Evolutionary conservation across 169 alveolate species (phyloP), one percentile per base, ranked within the genome.

Genomic region (Pseudocohnilembus persalinus): DNA sequence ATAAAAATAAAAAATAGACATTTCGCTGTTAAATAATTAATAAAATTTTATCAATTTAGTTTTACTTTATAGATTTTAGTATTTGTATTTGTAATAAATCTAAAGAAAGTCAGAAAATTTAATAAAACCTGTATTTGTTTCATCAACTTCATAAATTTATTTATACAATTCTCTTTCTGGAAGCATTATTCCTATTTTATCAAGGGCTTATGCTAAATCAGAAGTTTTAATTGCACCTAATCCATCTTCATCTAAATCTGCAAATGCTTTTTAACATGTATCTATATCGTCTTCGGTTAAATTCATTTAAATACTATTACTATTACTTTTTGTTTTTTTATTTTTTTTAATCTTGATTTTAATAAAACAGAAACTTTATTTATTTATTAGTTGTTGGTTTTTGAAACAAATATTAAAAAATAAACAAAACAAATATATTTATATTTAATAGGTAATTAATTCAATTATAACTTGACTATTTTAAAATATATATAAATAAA

Each of bases 141-240:
- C 91, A 74, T 92, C 95, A 29, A 90, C 93, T 73, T 92, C 95
- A 32, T 91, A 81, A 15, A 92, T 92, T 87, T 89, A 88, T 81
- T 90, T 85, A 74, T 82, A 92, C 28, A 92, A 85, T 82, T 92
- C 95, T 33, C 85, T 88, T 82, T 92, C 95, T 29, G 91, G 83
- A 16, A 89, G 88, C 63, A 80, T 74, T 68, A 77, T 68, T 0
- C 95, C 93, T 81, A 88, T 86, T 34, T 87, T 89, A 32, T 92
- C 93, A 31, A 89, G 75, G 30, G 89, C 95, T 24, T 83, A 80
- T 68, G 85, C 83, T 49, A 92, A 63, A 29, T 88, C 95, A 4
- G 88, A 76, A 26, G 88, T 90, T 77, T 85, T 85, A 27, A 89
- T 88, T 33, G 85, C 87, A 1, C 95, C 95, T 28, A 87, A 73